Base-by-base conservation (phyloP, 1,284 basidiomycete species). In the Irpex sp. region DNA sequence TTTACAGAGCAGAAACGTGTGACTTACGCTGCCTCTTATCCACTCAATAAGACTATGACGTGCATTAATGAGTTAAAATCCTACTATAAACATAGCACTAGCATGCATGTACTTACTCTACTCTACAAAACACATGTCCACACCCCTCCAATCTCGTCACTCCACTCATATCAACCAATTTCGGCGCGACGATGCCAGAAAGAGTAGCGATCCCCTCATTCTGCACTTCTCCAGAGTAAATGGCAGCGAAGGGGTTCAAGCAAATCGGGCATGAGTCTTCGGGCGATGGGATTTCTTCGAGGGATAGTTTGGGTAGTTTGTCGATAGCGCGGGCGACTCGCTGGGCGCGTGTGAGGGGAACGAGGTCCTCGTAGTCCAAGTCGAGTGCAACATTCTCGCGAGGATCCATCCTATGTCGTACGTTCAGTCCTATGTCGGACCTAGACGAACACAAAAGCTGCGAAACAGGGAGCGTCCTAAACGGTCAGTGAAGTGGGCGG, bases 241-340 rank as follows among this genome's bases (percentile, higher is more conserved):
- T 74, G 1, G 72, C 66, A 5, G 76, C 70, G 65, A 89, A 86
- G 0, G 84, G 69, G 31, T 80, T 73, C 46, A 89, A 76, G 71
- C 87, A 89, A 65, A 90, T 88, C 0, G 86, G 83, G 69, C 88
- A 89, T 19, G 76, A 75, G 62, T 88, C 86, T 21, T 84, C 80
- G 26, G 74, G 65, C 19, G 19, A 51, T 47, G 79, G 77, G 37
- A 84, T 72, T 3, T 77, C 71, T n/a, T 80, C 71, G 54, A 76
- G 71, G 1, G 68, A 63, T n/a, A 87, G 75, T 3, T 72, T 68
- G 1, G 85, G 83, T 8, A 88, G 76, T 37, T 69, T 68, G 17
- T 76, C 70, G 35, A 87, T 67, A 3, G 73, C 72, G 36, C 66
- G 67, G 46, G 67, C 64, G 58, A 74, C 70, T 61, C 71, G 69